These are phyloP conservation scores for Ogataea henricii DNA, from an alignment of 805 yeast genomes.

Conservation along the genomic window DNA sequence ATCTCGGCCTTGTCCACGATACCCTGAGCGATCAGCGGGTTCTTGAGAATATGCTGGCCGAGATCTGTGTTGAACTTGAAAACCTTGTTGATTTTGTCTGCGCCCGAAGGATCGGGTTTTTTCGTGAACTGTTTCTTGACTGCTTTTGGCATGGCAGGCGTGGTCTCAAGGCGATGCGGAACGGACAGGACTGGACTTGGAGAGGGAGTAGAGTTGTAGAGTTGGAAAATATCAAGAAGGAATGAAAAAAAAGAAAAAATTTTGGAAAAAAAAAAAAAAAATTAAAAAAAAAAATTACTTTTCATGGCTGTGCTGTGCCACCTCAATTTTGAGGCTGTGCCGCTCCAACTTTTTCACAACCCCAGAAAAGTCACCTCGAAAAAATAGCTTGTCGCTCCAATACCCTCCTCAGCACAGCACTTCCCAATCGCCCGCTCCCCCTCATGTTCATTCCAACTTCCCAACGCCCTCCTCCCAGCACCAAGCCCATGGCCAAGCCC, in stretches of 20 bases:
- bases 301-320: constrained; percentile 14
- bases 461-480: background rate
- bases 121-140: constrained; percentile 62
- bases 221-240: background rate
- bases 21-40: constrained; percentile 96
- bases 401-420: background rate
- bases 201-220: background rate
- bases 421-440: background rate
- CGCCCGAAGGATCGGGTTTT: constrained; percentile 57
- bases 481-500: background rate
- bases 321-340: background rate
- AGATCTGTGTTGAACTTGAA: constrained; percentile 96
- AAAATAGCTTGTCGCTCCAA: background rate
- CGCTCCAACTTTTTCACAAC: too few relatives aligned
- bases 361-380: background rate
- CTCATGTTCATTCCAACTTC: too few relatives aligned
- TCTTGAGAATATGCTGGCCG: constrained; percentile 96
- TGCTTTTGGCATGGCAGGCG: constrained; percentile 57
- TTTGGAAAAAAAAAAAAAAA: background rate
- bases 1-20: constrained; percentile 95
- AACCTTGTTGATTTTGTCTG: constrained; percentile 74
- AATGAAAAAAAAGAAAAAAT: background rate
- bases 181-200: background rate
- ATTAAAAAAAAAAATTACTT: constrained; percentile 6
- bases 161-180: too few relatives aligned